phyloP scores from a whole-genome alignment of 495 filamentous ascomycete species.

The Penicillium daleae region DNA sequence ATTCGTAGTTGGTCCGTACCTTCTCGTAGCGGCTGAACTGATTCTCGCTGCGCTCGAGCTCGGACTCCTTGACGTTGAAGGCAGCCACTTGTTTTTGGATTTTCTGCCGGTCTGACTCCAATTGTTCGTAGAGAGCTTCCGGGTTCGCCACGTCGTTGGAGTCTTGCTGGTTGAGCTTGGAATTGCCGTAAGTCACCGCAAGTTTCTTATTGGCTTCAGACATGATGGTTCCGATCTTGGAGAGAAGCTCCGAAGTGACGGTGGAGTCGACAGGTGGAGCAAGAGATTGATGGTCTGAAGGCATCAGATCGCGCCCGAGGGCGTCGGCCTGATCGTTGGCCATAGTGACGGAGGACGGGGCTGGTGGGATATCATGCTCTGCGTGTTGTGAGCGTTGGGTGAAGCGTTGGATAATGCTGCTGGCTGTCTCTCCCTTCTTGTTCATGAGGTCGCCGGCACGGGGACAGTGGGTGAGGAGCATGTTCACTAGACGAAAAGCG shows the following conservation, averaged over 20 bases:
- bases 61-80: slow-evolving; percentile 38
- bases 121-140: slow-evolving; percentile 46
- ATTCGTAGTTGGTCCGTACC: slow-evolving; percentile 41
- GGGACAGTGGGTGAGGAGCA: slow-evolving; percentile 59
- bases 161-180: slow-evolving; percentile 42
- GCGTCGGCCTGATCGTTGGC: slow-evolving; percentile 47
- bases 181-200: slow-evolving; percentile 44
- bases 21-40: slow-evolving; percentile 43
- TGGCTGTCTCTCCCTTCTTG: slow-evolving; percentile 73
- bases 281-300: slow-evolving; percentile 31
- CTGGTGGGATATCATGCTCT: slow-evolving; percentile 42
- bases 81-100: slow-evolving; percentile 39
- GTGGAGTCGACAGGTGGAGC: slow-evolving; percentile 32
- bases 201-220: slow-evolving; percentile 50
- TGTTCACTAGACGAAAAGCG: slow-evolving; percentile 48
- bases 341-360: slow-evolving; percentile 51
- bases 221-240: slow-evolving; percentile 50
- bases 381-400: slow-evolving; percentile 48
- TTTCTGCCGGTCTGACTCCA: slow-evolving; percentile 51
- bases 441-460: slow-evolving; percentile 82
- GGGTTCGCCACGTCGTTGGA: slow-evolving; percentile 48
- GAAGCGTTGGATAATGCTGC: slow-evolving; percentile 63
- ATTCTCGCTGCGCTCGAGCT: slow-evolving; percentile 34
- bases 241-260: slow-evolving; percentile 40
- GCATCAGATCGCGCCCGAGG: slow-evolving; percentile 25